Percentiles rank a stretch among this genome's conserved stretches.
phyloP scores from a whole-genome alignment of 2,329 filamentous ascomycete species.

The Thelonectria blattea region DNA sequence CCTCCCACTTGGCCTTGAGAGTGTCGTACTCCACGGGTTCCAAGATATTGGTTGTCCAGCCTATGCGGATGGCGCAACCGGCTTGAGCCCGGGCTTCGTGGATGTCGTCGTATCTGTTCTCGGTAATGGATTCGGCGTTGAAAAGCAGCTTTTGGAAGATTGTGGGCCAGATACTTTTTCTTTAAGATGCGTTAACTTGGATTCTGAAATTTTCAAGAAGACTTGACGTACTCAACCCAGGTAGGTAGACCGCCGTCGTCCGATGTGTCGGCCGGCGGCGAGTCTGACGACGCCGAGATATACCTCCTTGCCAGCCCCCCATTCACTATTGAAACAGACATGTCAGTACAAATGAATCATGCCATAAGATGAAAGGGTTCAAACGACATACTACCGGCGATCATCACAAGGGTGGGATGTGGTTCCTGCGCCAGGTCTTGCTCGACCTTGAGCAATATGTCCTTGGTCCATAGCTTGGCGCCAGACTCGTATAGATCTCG shows the following conservation, averaged over 20 bases:
- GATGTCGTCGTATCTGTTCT: neutral
- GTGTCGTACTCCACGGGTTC: neutral
- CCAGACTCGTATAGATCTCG: neutral
- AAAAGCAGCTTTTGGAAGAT: neutral
- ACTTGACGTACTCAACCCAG: neutral
- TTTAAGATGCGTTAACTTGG: neutral
- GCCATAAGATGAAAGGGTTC: neutral
- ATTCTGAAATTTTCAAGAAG: no score
- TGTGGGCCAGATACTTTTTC: neutral
- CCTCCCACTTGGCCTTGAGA: constrained; percentile 1
- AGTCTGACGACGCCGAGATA: neutral
- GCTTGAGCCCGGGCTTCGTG: neutral
- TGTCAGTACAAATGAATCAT: neutral
- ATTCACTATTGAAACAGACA: neutral
- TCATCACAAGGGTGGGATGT: neutral
- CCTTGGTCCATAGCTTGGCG: constrained; percentile 14
- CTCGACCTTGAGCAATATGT: constrained; percentile 1
- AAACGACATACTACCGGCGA: neutral
- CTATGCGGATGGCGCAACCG: neutral
- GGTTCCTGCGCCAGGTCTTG: neutral
- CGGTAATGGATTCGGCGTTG: neutral
- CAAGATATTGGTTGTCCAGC: neutral
- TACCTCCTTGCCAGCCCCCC: neutral
- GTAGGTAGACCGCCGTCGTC: neutral
- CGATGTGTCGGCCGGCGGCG: neutral